Percentiles rank a stretch among this genome's conserved stretches.
Conservation (phyloP, 495 filamentous ascomycete genomes). For the Xylaria venustula region DNA sequence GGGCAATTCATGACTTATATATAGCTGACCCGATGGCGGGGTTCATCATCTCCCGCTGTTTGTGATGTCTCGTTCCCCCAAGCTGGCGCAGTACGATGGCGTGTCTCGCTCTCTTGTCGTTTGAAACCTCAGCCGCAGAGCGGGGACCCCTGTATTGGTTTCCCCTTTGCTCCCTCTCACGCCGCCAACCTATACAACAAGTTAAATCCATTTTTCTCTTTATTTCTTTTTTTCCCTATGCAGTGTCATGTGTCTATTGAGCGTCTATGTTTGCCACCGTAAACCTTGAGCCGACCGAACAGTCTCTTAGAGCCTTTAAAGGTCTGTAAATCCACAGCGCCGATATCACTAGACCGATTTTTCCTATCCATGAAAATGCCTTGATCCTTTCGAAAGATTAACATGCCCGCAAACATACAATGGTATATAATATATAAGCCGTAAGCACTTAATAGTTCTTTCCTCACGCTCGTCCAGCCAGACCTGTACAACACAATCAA, state of each 20-base stretch:
- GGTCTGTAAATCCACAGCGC: constrained; percentile 16
- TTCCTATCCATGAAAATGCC: constrained; percentile 20
- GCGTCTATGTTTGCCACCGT: constrained; percentile 15
- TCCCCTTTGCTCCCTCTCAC: not conserved
- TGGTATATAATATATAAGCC: constrained; percentile 14
- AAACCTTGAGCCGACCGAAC: constrained; percentile 2
- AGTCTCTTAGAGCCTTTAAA: not conserved
- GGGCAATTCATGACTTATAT: not conserved
- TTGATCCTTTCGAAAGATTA: constrained; percentile 12
- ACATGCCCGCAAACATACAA: constrained; percentile 19
- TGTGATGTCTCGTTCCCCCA: not conserved
- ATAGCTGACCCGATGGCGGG: constrained; percentile 5
- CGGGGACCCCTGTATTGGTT: not conserved
- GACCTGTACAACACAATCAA: constrained; percentile 8
- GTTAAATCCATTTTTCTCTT: constrained; percentile 7
- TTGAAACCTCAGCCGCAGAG: not conserved
- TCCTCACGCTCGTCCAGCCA: not conserved
- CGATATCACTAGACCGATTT: constrained; percentile 16
- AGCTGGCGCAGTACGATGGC: not conserved
- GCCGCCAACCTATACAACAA: not conserved
- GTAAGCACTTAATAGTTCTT: not conserved
- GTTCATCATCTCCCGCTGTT: not conserved
- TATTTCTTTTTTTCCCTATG: constrained; percentile 14
- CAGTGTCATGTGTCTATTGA: constrained; percentile 14
- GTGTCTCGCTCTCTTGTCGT: not conserved